A percentile compares a stretch with the other conserved stretches of the same genome.
Evolutionary conservation across 2,329 filamentous ascomycete species (phyloP).

Genomic region (Dryadomyces quercivorus): DNA sequence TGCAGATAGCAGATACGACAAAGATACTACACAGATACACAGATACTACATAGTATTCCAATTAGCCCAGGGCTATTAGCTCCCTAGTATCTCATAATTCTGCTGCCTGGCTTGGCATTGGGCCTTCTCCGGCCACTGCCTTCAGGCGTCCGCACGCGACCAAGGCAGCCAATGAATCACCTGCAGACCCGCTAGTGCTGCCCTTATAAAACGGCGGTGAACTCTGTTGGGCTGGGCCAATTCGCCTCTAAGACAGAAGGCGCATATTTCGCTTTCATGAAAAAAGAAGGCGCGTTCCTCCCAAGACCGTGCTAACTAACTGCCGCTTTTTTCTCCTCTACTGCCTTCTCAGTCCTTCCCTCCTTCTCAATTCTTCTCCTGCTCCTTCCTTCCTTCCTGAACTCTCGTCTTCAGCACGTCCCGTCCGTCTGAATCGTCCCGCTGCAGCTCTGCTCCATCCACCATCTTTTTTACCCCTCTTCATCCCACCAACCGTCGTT

Average conservation of each 20-base stretch:
- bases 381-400: not conserved
- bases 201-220: conserved; percentile 3
- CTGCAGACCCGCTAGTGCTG: not conserved
- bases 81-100: no score
- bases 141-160: not conserved
- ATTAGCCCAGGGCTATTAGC: no score
- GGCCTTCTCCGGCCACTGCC: not conserved
- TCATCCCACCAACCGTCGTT: not conserved
- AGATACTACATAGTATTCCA: no score
- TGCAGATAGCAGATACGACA: no score
- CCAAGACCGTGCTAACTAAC: not conserved
- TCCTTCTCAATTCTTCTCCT: not conserved
- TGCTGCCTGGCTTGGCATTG: not conserved
- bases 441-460: not conserved
- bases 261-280: not conserved
- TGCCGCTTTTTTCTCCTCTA: not conserved
- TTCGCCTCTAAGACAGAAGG: not conserved
- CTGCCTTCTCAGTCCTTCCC: not conserved
- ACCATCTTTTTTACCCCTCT: not conserved
- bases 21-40: no score
- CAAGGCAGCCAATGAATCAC: not conserved
- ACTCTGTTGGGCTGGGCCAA: not conserved
- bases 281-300: not conserved
- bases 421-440: no score
- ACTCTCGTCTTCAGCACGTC: not conserved